phyloP scores from a whole-genome alignment of 306 rosid species.

The Rosa persica region DNA sequence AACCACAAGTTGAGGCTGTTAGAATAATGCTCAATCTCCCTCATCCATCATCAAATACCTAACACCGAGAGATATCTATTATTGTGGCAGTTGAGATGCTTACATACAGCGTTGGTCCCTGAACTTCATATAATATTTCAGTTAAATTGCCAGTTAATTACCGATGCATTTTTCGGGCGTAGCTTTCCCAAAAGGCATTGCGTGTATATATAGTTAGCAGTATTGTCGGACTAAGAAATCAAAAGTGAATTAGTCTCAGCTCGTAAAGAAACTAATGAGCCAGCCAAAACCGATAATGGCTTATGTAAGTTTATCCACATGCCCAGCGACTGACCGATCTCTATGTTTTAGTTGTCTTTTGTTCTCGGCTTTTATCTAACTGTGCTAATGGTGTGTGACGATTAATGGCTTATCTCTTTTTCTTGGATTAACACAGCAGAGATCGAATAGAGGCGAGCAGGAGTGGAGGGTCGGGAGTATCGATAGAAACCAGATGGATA shows the following conservation, averaged over 20 bases:
- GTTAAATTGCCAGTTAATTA: not conserved
- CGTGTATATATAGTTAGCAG: not conserved
- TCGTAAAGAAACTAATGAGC: not conserved
- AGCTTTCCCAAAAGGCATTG: not conserved
- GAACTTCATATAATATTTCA: not conserved
- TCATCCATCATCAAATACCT: not conserved
- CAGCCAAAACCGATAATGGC: not conserved
- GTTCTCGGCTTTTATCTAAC: not conserved
- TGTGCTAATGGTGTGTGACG: not conserved
- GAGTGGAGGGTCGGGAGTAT: not conserved
- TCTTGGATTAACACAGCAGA: not conserved
- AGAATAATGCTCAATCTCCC: not conserved
- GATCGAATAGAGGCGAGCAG: not conserved
- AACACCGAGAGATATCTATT: not conserved
- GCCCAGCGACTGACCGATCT: not conserved
- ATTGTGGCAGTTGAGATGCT: not conserved
- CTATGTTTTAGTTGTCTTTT: not conserved
- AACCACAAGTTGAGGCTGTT: not conserved
- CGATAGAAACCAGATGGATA: not conserved
- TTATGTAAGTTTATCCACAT: not conserved
- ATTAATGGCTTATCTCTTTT: not conserved
- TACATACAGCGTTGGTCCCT: not conserved
- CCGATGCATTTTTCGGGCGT: not conserved
- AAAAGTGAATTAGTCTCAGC: not conserved
- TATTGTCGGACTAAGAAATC: not conserved